Evolutionary conservation across 352 stramenopile genomes (phyloP), one percentile per base, ranked within the genome.

Genomic region (Globisporangium mamillatum): DNA sequence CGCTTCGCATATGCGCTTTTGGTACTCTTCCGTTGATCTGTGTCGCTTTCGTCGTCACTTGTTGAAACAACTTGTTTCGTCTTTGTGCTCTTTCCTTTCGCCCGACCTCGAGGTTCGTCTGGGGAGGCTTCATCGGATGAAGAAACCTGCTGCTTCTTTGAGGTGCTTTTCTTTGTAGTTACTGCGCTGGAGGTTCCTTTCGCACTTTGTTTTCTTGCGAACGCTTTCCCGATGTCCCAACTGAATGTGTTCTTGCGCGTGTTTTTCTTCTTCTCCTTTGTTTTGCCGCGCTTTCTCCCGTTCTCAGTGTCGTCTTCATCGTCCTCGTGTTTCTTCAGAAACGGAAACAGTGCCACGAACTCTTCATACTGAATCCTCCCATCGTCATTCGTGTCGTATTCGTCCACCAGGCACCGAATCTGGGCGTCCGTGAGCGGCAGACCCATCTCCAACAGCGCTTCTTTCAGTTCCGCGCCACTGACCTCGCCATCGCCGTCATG

Each of bases 181-280:
- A 9, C 22, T 1, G n/a, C 50, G 20, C 36, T 75, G 62, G 63
- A 24, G 12, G 24, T 62, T 7, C 32, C 46, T 70, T 69, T 70
- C 5, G 71, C 55, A 9, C 63, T 63, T 50, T 89, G 76, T 44
- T 92, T 92, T 32, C 78, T 60, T 25, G 78, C 81, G 71, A 92
- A 92, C 3, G 83, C 83, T 53, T 90, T 92, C 2, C 68, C 69
- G 53, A 92, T 92, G 0, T 81, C 83, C 83, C 83, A 92, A 25
- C 83, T 90, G 52, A 87, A 92, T 0, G 83, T 88, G 41, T 92
- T 92, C 5, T 83, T 70, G 4, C 88, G 72, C 56, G 80, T 91
- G 38, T 75, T 65, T 59, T 89, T 90, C 60, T 74, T 74, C 36
- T 71, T 74, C 48, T 63, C 14, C 1, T 24, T 72, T 14, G 18